Evolutionary conservation across 2,329 filamentous ascomycete species (phyloP).

Genomic region (Ophidiomyces ophidiicola): DNA sequence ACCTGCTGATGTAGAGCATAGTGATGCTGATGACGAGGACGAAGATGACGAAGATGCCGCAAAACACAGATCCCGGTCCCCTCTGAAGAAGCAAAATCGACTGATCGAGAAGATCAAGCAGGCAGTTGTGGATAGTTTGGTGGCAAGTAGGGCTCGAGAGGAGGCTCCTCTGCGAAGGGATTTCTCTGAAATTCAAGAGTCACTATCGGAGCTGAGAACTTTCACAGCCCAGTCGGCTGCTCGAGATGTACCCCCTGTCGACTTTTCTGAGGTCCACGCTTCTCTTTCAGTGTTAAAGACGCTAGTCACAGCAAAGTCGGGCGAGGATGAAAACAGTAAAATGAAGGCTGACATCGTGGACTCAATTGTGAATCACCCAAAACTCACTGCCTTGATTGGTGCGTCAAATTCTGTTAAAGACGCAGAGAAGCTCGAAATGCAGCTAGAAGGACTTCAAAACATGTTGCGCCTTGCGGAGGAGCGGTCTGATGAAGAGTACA

Average conservation of each 20-base stretch:
- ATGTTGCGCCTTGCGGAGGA: constrained; percentile 53
- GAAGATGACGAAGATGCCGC: constrained; percentile 48
- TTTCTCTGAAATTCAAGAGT: constrained; percentile 29
- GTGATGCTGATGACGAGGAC: constrained; percentile 90
- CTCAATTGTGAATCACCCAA: constrained; percentile 47
- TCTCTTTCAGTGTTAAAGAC: constrained; percentile 24
- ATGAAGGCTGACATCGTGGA: constrained; percentile 53
- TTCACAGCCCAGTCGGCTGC: constrained; percentile 14
- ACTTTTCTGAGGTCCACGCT: constrained; percentile 9
- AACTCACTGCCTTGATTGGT: constrained; percentile 37
- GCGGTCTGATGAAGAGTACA: constrained; percentile 52
- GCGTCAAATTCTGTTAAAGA: constrained; percentile 41
- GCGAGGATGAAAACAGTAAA: constrained; percentile 36
- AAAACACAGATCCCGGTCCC: constrained; percentile 59
- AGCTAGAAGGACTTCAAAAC: constrained; percentile 57
- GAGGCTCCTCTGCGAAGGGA: constrained; percentile 23
- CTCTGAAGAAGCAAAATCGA: constrained; percentile 53
- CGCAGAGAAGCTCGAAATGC: constrained; percentile 40
- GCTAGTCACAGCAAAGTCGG: constrained; percentile 28
- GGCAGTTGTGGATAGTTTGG: constrained; percentile 47
- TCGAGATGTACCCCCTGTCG: constrained; percentile 5
- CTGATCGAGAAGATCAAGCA: constrained; percentile 68
- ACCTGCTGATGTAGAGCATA: constrained; percentile 59
- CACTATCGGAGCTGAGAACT: constrained; percentile 23
- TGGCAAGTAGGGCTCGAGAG: constrained; percentile 22